Evolutionary conservation across 345 rosid genomes (phyloP).

Genomic region (Nasturtium officinale): DNA sequence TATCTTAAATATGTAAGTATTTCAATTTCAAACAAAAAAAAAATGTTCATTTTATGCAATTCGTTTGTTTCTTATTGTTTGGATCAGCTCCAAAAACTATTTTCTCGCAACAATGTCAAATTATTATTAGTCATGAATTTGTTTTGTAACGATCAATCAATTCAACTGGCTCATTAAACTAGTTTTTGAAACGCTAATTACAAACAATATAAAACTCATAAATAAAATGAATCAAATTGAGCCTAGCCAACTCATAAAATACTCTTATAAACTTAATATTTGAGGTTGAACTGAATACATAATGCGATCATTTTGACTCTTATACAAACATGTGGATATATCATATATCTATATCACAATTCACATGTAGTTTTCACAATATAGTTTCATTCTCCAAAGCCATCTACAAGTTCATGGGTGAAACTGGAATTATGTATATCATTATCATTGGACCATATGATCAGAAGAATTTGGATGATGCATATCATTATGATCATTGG

Average conservation of each 20-base stretch:
- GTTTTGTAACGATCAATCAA: not conserved
- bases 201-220: not conserved
- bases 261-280: too few species aligned
- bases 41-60: too few species aligned
- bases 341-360: too few species aligned
- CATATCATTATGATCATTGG: slow-evolving; percentile 19
- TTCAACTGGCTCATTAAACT: not conserved
- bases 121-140: not conserved
- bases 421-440: slow-evolving; percentile 1
- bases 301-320: not conserved
- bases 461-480: slow-evolving; percentile 28
- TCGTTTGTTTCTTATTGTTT: not conserved
- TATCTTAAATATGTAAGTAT: too few species aligned
- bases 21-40: too few species aligned
- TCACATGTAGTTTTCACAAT: slow-evolving; percentile 25
- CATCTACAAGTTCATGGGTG: slow-evolving; percentile 25
- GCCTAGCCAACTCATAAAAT: not conserved
- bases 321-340: not conserved
- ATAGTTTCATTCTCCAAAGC: slow-evolving; percentile 17
- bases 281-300: not conserved
- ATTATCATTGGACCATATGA: slow-evolving; percentile 31
- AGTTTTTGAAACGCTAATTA: not conserved
- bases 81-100: not conserved
- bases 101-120: not conserved
- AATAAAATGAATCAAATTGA: too few species aligned